A percentile compares a stretch with the other conserved stretches of the same genome.
These are phyloP conservation scores for Sarocladiaceae sp. DNA, from an alignment of 2,329 filamentous ascomycete genomes.

Conservation along the genomic window DNA sequence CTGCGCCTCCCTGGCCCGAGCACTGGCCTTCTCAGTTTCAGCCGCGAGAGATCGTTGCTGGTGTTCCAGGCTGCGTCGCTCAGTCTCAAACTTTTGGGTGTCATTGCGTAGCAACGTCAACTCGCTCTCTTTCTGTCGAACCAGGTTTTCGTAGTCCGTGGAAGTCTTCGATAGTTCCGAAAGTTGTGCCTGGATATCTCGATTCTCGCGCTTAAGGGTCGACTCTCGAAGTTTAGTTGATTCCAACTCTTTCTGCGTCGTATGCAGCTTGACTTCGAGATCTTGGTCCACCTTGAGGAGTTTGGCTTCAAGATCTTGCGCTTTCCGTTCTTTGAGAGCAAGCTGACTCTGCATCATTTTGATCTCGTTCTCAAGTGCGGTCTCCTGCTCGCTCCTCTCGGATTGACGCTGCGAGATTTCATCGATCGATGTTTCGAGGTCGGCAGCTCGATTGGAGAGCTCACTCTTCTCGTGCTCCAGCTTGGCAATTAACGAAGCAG, in stretches of 20 bases:
- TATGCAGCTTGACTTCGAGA: constrained; percentile 74
- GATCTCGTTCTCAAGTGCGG: constrained; percentile 72
- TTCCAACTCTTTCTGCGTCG: constrained; percentile 73
- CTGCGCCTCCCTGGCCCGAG: constrained; percentile 74
- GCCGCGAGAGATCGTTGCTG: constrained; percentile 65
- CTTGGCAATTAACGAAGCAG: constrained; percentile 75
- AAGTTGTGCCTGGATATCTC: constrained; percentile 76
- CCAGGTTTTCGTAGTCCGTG: constrained; percentile 89
- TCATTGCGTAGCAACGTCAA: constrained; percentile 78
- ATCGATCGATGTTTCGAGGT: constrained; percentile 64
- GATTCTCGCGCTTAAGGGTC: constrained; percentile 73
- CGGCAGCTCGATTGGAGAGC: constrained; percentile 58
- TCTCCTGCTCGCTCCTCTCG: constrained; percentile 69
- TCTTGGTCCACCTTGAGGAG: constrained; percentile 83
- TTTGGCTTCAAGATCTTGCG: constrained; percentile 79
- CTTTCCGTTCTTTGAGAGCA: constrained; percentile 80
- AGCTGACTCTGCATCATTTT: constrained; percentile 90
- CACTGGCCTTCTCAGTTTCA: constrained; percentile 74
- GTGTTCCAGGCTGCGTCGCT: constrained; percentile 70
- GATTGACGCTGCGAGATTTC: constrained; percentile 64
- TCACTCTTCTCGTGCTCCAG: constrained; percentile 82
- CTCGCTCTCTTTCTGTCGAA: constrained; percentile 91
- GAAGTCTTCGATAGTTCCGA: constrained; percentile 84
- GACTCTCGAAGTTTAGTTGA: constrained; percentile 66
- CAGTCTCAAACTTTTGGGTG: constrained; percentile 73